Percentiles rank a stretch among this genome's conserved stretches.
These are phyloP conservation scores for Fusarium verticillioides DNA, from an alignment of 2,329 filamentous ascomycete genomes.

Conservation along the genomic window DNA sequence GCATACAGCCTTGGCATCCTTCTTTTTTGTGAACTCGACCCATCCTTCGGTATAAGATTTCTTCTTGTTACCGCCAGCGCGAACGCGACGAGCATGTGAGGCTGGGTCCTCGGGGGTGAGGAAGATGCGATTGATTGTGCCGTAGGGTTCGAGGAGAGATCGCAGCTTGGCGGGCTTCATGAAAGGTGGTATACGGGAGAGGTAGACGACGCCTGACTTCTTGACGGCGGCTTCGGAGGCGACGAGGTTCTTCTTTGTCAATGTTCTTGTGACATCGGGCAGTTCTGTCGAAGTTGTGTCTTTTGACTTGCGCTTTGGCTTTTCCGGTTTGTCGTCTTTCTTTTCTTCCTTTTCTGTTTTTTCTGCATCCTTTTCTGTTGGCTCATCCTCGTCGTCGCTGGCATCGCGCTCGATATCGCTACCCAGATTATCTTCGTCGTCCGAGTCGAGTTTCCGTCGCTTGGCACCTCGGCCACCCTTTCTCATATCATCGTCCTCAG, in stretches of 20 bases:
- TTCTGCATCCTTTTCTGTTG: constrained; percentile 43
- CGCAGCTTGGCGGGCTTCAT: constrained; percentile 86
- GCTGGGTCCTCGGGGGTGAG: constrained; percentile 79
- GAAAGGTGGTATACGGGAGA: constrained; percentile 86
- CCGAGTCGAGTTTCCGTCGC: constrained; percentile 66
- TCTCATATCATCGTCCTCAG: constrained; percentile 74
- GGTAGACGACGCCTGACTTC: constrained; percentile 83
- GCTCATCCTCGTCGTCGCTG: constrained; percentile 50
- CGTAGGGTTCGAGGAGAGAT: constrained; percentile 79
- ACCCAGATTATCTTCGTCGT: constrained; percentile 49
- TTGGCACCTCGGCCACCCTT: constrained; percentile 73
- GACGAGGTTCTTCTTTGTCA: constrained; percentile 76
- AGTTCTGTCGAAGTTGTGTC: constrained; percentile 50
- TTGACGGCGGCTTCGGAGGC: constrained; percentile 71
- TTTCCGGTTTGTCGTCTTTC: constrained; percentile 26
- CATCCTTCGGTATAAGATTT: constrained; percentile 85
- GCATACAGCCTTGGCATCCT: constrained; percentile 79
- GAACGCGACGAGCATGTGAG: constrained; percentile 73
- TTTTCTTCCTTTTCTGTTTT: constrained; percentile 39
- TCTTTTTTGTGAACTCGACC: constrained; percentile 83
- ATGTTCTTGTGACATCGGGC: constrained; percentile 62
- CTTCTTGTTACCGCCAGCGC: constrained; percentile 84
- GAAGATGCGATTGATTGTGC: constrained; percentile 80
- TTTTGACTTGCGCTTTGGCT: constrained; percentile 41
- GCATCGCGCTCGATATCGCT: constrained; percentile 52